Percentiles rank a stretch among this genome's conserved stretches.
These are phyloP conservation scores for Penicillium alfredii DNA, from an alignment of 495 filamentous ascomycete genomes.

Conservation along the genomic window DNA sequence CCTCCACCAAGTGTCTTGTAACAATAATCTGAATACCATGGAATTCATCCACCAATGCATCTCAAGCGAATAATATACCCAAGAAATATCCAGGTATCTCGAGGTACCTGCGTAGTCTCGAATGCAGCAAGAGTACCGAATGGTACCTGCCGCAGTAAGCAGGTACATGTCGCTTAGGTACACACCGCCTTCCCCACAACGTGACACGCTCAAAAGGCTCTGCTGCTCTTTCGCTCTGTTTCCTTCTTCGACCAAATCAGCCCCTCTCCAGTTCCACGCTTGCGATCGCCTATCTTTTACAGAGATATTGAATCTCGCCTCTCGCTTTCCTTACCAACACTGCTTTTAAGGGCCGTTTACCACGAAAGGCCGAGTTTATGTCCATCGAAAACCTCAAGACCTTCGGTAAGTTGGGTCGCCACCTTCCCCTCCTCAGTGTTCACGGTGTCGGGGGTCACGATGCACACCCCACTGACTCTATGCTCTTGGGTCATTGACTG, in stretches of 20 bases:
- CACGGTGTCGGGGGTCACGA: constrained; percentile 4
- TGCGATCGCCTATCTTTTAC: constrained; percentile 22
- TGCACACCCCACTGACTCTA: not conserved
- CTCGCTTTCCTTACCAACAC: constrained; percentile 28
- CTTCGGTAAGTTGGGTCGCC: constrained; percentile 69
- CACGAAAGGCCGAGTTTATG: constrained; percentile 76
- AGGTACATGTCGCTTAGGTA: constrained; percentile 17
- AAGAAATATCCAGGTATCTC: too few species aligned
- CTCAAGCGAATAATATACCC: too few species aligned
- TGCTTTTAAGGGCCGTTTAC: constrained; percentile 41
- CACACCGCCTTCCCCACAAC: constrained; percentile 38
- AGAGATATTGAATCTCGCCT: constrained; percentile 38
- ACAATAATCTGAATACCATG: too few species aligned
- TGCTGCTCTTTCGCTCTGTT: constrained; percentile 28
- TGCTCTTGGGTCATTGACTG: too few species aligned
- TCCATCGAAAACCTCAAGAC: constrained; percentile 99
- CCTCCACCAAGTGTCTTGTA: too few species aligned
- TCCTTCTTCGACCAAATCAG: constrained; percentile 21
- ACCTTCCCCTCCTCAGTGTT: constrained; percentile 24
- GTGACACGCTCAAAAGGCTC: constrained; percentile 39
- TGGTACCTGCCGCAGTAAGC: too few species aligned
- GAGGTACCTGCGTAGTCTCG: too few species aligned
- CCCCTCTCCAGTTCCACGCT: constrained; percentile 15
- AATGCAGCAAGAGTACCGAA: too few species aligned
- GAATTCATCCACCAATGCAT: too few species aligned